Conservation (phyloP, 2,329 filamentous ascomycete species). For the Arthrobotrys entomopaga region DNA sequence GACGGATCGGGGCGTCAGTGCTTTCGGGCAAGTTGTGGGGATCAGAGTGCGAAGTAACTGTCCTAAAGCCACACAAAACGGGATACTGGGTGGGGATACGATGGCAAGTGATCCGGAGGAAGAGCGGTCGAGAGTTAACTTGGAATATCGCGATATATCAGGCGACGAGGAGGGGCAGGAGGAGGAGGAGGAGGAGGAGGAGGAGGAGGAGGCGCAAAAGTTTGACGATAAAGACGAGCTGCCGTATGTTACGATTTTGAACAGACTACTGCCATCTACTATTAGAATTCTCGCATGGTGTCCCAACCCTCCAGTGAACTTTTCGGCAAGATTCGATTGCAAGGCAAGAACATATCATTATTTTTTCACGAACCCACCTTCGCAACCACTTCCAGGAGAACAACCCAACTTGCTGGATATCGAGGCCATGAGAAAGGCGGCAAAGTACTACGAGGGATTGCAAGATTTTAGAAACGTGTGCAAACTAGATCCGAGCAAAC, state of each 20-base stretch:
- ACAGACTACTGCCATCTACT: slow-evolving; percentile 85
- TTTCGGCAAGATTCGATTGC: slow-evolving; percentile 93
- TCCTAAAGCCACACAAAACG: slow-evolving; percentile 66
- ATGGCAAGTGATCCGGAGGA: slow-evolving; percentile 57
- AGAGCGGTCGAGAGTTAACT: slow-evolving; percentile 13
- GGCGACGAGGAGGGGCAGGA: slow-evolving; percentile 26
- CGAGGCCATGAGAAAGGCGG: slow-evolving; percentile 83
- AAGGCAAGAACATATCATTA: slow-evolving; percentile 91
- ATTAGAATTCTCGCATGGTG: slow-evolving; percentile 95
- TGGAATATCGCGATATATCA: not conserved
- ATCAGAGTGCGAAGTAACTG: slow-evolving; percentile 82
- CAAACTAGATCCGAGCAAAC: slow-evolving; percentile 89
- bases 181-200: slow-evolving; percentile 56
- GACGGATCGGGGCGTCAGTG: slow-evolving; percentile 92
- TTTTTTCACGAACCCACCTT: slow-evolving; percentile 88
- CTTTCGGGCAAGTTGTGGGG: slow-evolving; percentile 94
- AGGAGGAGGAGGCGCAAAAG: slow-evolving; percentile 60
- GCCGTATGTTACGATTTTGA: slow-evolving; percentile 82
- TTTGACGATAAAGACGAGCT: slow-evolving; percentile 81
- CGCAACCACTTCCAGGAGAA: slow-evolving; percentile 29
- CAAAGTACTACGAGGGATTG: slow-evolving; percentile 79
- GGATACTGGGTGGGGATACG: not conserved
- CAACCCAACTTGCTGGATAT: slow-evolving; percentile 84
- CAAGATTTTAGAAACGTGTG: slow-evolving; percentile 98
- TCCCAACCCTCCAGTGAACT: slow-evolving; percentile 78